These are phyloP conservation scores for Mrakia gelida DNA, from an alignment of 768 basidiomycete species.

Conservation along the genomic window DNA sequence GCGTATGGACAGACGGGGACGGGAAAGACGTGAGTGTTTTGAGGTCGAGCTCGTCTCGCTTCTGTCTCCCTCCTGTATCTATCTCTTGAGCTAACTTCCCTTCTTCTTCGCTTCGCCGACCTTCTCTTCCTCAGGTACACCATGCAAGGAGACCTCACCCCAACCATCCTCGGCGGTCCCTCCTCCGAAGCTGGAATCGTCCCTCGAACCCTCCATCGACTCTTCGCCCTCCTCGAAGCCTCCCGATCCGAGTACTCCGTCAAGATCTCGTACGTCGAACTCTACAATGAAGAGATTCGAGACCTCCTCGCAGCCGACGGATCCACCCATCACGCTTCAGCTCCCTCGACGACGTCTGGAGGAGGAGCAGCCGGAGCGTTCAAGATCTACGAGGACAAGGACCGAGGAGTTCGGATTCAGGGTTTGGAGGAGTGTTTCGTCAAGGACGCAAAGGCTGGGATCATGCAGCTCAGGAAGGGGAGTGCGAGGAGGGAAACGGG, in stretches of 20 bases:
- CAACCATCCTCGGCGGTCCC: constrained; percentile 67
- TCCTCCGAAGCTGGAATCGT: constrained; percentile 91
- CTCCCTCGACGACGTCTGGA: neutral
- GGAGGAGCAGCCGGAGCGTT: constrained; percentile 48
- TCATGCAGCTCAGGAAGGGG: constrained; percentile 79
- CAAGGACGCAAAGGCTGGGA: constrained; percentile 73
- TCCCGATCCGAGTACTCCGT: constrained; percentile 75
- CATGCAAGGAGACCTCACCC: constrained; percentile 90
- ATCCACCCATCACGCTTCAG: constrained; percentile 47
- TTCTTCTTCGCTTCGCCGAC: neutral
- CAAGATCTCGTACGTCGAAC: constrained; percentile 86
- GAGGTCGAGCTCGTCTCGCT: neutral
- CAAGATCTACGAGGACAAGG: constrained; percentile 91
- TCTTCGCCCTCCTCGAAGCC: constrained; percentile 78
- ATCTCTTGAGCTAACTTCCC: neutral
- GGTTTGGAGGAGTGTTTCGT: constrained; percentile 87
- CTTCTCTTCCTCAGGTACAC: constrained; percentile 55
- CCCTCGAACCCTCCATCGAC: constrained; percentile 82
- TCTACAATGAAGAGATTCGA: constrained; percentile 97
- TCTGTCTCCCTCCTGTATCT: neutral
- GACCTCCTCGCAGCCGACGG: constrained; percentile 75
- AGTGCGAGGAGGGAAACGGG: constrained; percentile 88
- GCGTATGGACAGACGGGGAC: constrained; percentile 99
- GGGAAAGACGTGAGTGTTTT: constrained; percentile 78
- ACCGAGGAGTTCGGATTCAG: constrained; percentile 72